Evolutionary conservation across 176 grass and related monocot genomes (phyloP), one percentile per base, ranked within the genome.

Genomic region (Pontederia crassipes): DNA sequence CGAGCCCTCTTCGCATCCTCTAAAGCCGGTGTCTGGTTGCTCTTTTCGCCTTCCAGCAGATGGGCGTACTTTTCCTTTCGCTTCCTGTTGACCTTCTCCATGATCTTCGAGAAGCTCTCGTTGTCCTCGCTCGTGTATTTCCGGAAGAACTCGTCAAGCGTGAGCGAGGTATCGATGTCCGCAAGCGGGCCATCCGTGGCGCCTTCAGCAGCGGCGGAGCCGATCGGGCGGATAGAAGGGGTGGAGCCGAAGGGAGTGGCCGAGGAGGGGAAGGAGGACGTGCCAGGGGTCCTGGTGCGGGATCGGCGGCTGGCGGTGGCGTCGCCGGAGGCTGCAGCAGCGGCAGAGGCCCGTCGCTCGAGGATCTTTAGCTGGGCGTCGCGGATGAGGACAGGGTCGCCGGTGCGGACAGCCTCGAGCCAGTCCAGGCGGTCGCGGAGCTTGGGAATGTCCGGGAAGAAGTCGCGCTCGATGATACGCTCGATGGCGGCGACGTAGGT

Each of bases 91-190:
- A 92, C 87, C 67, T 92, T 98, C 28, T 98, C 84, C 27, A 98
- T 79, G 46, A 98, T 92, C 47, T 77, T 80, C 4, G 84, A 80
- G 79, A 98, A 98, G 70, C 84, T 92, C 20, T 98, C 87, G 61
- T 98, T 92, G 75, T 92, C 93, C 74, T 98, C 93, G 28, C 93
- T 98, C 46, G 93, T 98, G 81, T 88, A 98, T 4, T 74, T 70
- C 6, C 65, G 26, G 55, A 92, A 79, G 71, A 98, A 98, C 46
- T 76, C 76, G 49, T 98, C 93, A 6, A 98, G 77, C 18, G 93
- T 71, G 73, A 83, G 55, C 18, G 79, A 78, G 24, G 73, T 63
- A 13, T 83, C 79, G 16, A 92, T 35, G 27, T 88, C 84, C 2
- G 65, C 73, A 2, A 76, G 73, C 3, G 78, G 82, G 12, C 50